These are phyloP conservation scores for Tetrapisispora pingtungensis DNA, from an alignment of 805 yeast genomes.

Conservation along the genomic window DNA sequence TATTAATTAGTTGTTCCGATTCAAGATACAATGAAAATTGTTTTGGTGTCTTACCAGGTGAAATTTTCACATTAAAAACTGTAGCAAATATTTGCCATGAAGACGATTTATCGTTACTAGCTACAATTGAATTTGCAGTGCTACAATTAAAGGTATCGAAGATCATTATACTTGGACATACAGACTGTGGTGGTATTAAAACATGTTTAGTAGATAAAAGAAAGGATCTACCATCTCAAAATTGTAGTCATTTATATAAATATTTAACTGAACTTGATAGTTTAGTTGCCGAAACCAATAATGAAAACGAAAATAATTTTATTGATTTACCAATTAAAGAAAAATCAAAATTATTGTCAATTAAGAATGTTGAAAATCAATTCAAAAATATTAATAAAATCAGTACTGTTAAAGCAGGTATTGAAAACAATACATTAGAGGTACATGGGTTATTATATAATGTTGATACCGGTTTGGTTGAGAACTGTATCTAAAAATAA, in stretches of 20 bases:
- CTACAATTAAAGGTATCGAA: slow-evolving; percentile 73
- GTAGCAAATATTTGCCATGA: slow-evolving; percentile 68
- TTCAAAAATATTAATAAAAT: slow-evolving; percentile 51
- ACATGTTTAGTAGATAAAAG: slow-evolving; percentile 56
- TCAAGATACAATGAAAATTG: slow-evolving; percentile 79
- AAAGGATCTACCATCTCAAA: slow-evolving; percentile 39
- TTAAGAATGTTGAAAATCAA: slow-evolving; percentile 66
- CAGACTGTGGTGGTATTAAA: slow-evolving; percentile 90
- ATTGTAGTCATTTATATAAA: slow-evolving; percentile 28
- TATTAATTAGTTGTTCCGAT: slow-evolving; percentile 93
- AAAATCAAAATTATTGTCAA: slow-evolving; percentile 44
- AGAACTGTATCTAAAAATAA: slow-evolving; percentile 1
- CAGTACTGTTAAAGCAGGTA: slow-evolving; percentile 53
- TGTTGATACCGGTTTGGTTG: slow-evolving; percentile 56
- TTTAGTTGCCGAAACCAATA: slow-evolving; percentile 42
- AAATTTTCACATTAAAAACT: slow-evolving; percentile 78
- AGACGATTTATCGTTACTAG: slow-evolving; percentile 61
- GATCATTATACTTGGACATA: slow-evolving; percentile 84
- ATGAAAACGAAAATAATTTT: slow-evolving; percentile 40
- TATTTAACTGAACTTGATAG: slow-evolving; percentile 58
- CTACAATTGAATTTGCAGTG: slow-evolving; percentile 81
- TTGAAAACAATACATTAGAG: slow-evolving; percentile 51
- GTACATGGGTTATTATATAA: slow-evolving; percentile 81
- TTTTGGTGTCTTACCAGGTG: slow-evolving; percentile 77
- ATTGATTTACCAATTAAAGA: not conserved